A percentile compares a stretch with the other conserved stretches of the same genome.
Conservation (phyloP, 441 rosid genomes). For the Pelargonium myrrhifolium region DNA sequence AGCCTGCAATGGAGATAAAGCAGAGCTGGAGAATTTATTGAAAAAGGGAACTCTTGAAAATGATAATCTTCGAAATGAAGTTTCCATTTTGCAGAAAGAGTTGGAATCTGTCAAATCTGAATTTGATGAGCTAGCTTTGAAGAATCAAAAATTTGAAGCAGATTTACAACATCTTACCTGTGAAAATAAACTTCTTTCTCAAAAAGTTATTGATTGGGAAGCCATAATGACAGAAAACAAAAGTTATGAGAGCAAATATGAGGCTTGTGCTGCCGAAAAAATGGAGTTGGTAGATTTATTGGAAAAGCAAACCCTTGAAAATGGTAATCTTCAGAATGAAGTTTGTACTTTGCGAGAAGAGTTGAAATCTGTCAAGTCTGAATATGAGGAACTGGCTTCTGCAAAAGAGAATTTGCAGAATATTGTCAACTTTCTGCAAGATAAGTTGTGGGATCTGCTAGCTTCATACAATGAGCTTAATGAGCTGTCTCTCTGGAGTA, state of each 20-base stretch:
- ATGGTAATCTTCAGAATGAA: conserved; percentile 2
- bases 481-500: conserved; percentile 30
- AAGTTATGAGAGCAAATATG: conserved; percentile 6
- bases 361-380: conserved; percentile 9
- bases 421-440: conserved; percentile 31
- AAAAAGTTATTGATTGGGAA: conserved; percentile 8
- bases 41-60: conserved; percentile 3
- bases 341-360: conserved; percentile 7
- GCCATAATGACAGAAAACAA: conserved; percentile 7
- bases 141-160: background rate
- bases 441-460: conserved; percentile 39
- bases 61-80: conserved; percentile 10
- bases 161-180: conserved; percentile 3
- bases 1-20: conserved; percentile 1
- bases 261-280: conserved; percentile 7
- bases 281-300: conserved; percentile 6
- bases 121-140: conserved; percentile 8
- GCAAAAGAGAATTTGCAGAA: conserved; percentile 46
- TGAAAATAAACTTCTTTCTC: conserved; percentile 6
- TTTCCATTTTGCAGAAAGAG: conserved; percentile 6
- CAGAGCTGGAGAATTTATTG: background rate
- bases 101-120: conserved; percentile 13
- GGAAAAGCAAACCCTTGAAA: conserved; percentile 6
- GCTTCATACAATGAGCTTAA: conserved; percentile 33
- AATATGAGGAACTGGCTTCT: conserved; percentile 32